Base-by-base conservation (phyloP, 164 flowering plant species). In the Magnolia changhungtana region DNA sequence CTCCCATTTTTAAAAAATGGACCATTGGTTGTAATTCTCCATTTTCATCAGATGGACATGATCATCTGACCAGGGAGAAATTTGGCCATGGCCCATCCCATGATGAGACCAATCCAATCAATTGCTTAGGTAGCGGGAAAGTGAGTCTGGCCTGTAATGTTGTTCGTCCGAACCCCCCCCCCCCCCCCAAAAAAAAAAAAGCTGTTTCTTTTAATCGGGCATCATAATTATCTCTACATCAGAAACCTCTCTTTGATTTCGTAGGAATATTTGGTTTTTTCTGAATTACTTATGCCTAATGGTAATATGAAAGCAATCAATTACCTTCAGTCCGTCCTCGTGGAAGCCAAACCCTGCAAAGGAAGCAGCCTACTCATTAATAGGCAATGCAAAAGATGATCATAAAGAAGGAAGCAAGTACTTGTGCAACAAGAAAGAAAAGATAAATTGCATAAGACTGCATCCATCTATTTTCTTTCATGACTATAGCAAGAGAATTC, bases 311-410 rank as follows among this genome's bases (percentile, higher is more conserved):
- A 37, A 37, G 20, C 45, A 19, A 19, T 19, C 27, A 10, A 67
- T 31, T 85, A 91, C 97, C 98, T 93, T 93, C 23, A 90, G 71
- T 77, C 98, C 98, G 82, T 94, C 97, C 80, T 94, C 98, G 78
- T 94, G 98, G 79, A 94, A 94, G 18, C 98, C 98, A 84, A 89
- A 90, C 64, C 98, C 98, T 94, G 88, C 74, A 81, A 78, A 55
- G 29, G 37, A 66, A 49, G 23, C 63, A 20, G 27, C 45, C 61
- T n/a, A 49, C 21, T 72, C 2, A 72, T 10, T 51, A 55, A 31
- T 67, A 18, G n/a, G 9, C 8, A 27, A 31, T 31, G n/a, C 71
- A 67, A 24, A 65, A 3, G 31, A 24, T 14, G 70, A 29, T 67
- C 18, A 16, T 55, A 55, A 55, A 55, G 61, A 55, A 16, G 18